Evolutionary conservation across 441 rosid species (phyloP).

Genomic region (Erodium moschatum): DNA sequence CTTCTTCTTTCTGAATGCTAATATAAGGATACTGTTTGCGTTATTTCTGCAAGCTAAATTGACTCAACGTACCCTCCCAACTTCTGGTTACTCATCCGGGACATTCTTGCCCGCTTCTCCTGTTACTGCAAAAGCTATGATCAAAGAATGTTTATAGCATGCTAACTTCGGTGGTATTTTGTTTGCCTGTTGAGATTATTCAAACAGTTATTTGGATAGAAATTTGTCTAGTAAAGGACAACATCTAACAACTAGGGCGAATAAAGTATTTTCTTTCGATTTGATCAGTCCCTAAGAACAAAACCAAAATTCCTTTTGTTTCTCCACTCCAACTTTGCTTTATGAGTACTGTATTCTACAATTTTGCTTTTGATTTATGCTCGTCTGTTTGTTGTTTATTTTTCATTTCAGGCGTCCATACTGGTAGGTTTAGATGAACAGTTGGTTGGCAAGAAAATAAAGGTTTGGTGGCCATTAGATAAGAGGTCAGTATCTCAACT

Average conservation of each 20-base stretch:
- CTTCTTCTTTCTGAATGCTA: too few species aligned
- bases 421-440: slow-evolving; percentile 29
- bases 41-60: too few species aligned
- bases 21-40: too few species aligned
- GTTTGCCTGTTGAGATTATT: not conserved
- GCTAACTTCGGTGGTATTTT: too few species aligned
- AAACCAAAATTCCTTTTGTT: not conserved
- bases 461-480: slow-evolving; percentile 91
- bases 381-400: not conserved
- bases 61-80: too few species aligned
- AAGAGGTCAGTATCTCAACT: slow-evolving; percentile 37
- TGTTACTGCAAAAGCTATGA: too few species aligned
- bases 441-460: slow-evolving; percentile 51
- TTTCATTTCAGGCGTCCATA: slow-evolving; percentile 33
- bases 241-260: not conserved
- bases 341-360: not conserved
- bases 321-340: not conserved
- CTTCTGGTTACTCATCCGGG: too few species aligned
- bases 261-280: not conserved
- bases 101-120: too few species aligned
- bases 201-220: not conserved
- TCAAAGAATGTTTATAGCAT: too few species aligned
- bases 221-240: not conserved
- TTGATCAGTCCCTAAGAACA: not conserved
- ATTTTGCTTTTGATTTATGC: not conserved